phyloP scores from a whole-genome alignment of 495 filamentous ascomycete species.

The Penicillium crystallinum region DNA sequence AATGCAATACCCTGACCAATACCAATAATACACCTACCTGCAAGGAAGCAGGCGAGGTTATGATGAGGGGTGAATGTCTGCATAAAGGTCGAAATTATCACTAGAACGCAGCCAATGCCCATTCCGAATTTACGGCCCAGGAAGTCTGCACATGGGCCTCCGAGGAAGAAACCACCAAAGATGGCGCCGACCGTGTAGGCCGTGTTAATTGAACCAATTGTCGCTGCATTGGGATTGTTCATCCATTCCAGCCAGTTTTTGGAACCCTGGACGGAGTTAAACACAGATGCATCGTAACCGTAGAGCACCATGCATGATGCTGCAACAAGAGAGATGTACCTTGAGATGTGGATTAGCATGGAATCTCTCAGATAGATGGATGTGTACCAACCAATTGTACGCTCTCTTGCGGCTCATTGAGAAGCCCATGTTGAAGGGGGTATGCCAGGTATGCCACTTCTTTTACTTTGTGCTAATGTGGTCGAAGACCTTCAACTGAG shows the following conservation, averaged over 20 bases:
- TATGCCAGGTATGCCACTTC: no score
- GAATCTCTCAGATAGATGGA: not conserved
- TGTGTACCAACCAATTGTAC: conserved; percentile 32
- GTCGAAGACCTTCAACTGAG: not conserved
- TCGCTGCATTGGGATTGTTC: conserved; percentile 43
- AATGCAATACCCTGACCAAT: conserved; percentile 60
- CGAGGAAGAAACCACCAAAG: conserved; percentile 56
- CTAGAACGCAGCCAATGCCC: conserved; percentile 51
- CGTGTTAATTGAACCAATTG: conserved; percentile 56
- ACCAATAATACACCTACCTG: conserved; percentile 57
- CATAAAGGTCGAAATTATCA: conserved; percentile 58
- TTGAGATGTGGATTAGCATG: conserved; percentile 12
- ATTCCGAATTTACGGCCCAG: conserved; percentile 55
- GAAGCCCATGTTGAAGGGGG: conserved; percentile 10
- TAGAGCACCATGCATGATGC: conserved; percentile 65
- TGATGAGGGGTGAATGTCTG: conserved; percentile 53
- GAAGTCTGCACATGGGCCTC: conserved; percentile 52
- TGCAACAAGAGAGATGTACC: conserved; percentile 58
- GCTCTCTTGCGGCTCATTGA: conserved; percentile 30
- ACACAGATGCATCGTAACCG: conserved; percentile 63
- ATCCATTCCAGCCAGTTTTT: conserved; percentile 57
- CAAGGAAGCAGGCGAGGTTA: conserved; percentile 56
- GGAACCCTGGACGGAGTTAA: conserved; percentile 57
- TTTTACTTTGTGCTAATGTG: not conserved
- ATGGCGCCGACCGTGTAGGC: conserved; percentile 61